Evolutionary conservation across 495 filamentous ascomycete genomes (phyloP), one percentile per base, ranked within the genome.

Genomic region (Penicillium malachiteum): DNA sequence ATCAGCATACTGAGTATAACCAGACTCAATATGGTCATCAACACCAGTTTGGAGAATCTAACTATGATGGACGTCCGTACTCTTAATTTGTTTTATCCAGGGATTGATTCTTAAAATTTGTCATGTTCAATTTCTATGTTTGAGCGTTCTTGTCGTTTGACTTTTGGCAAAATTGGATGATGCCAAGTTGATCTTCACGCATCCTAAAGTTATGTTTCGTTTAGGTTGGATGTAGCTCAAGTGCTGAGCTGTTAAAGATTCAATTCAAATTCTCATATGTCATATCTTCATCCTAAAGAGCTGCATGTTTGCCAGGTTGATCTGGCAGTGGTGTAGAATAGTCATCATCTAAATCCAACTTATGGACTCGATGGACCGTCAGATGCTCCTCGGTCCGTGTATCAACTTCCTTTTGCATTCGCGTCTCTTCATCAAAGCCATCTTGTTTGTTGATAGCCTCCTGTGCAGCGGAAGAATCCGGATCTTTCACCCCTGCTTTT

Each of bases 321-420:
- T 65, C 65, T 16, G 48, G 40, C 40, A 57, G 32, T 17, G 65
- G 59, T 33, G 55, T 30, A 35, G 57, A 58, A 17, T 68, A 60
- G 26, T 69, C 61, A 32, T 67, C 56, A 35, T 64, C 56, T 40
- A 66, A 33, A 43, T 69, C 56, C 52, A 67, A 31, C 60, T 58
- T 60, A 8, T 65, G 56, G 40, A 65, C 63, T 16, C 67, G 64
- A 30, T 65, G 66, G 13, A 54, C 48, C 57, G 67, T 69, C 69
- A 68, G 64, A 55, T 65, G 74, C 67, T 84, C 81, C 53, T 83
- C 72, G 1, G 84, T 79, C 71, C 82, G 80, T 37, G 71, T 73
- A 66, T 70, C 66, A 33, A 68, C 65, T 64, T 80, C 55, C 52
- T 73, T 74, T 35, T 80, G 67, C 50, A 79, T 66, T 7, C 67